Conservation (phyloP, 306 rosid species). For the Fagus crenata region DNA sequence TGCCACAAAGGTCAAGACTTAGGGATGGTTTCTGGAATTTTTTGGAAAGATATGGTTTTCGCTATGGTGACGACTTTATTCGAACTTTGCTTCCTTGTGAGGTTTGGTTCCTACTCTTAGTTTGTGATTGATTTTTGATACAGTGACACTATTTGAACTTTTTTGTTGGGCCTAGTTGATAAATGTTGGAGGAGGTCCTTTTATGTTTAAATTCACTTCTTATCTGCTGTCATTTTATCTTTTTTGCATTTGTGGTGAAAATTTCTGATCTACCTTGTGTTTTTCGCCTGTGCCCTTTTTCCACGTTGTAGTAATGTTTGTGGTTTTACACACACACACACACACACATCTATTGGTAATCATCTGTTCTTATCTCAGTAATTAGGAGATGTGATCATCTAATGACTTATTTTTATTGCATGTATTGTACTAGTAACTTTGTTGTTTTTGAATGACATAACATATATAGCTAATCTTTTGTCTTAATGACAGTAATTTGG, state of each 20-base stretch:
- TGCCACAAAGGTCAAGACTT: conserved; percentile 46
- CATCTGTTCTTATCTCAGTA: neutral
- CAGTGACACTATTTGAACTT: neutral
- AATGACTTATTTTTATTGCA: neutral
- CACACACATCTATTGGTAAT: neutral
- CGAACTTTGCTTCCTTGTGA: conserved; percentile 91
- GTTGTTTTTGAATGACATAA: neutral
- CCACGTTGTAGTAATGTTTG: neutral
- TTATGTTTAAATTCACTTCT: neutral
- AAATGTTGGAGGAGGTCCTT: neutral
- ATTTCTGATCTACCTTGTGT: neutral
- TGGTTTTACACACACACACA: neutral
- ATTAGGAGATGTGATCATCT: neutral
- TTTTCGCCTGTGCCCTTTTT: neutral
- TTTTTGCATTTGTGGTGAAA: neutral
- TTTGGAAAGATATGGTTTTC: conserved; percentile 72
- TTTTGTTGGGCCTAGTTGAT: neutral
- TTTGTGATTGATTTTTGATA: conserved; percentile 14
- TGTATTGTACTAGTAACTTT: neutral
- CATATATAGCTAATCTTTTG: neutral
- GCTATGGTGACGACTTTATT: conserved; percentile 53
- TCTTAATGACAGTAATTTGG: neutral
- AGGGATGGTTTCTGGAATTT: conserved; percentile 63
- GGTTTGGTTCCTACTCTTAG: conserved; percentile 51
- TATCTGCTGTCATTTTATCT: neutral